Conservation (phyloP, 179 eudicot genomes). For the Kewa caespitosa region DNA sequence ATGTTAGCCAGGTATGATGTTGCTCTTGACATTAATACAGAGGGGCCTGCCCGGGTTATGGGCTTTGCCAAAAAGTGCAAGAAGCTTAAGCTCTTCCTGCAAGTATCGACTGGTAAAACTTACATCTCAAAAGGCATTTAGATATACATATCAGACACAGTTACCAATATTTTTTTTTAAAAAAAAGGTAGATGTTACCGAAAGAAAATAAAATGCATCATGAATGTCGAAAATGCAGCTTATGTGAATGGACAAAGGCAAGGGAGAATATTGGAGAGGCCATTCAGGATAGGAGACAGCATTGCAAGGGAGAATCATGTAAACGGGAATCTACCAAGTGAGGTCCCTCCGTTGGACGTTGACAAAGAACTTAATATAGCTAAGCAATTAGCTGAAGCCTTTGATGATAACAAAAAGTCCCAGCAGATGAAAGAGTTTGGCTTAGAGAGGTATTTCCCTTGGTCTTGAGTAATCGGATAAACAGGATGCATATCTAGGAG, state of each 20-base stretch:
- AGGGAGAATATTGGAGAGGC: conserved; percentile 87
- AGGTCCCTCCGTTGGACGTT: conserved; percentile 48
- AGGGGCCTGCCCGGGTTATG: conserved; percentile 67
- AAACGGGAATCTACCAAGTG: conserved; percentile 29
- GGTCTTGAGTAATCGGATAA: neutral
- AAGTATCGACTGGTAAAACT: conserved; percentile 70
- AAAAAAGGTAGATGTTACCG: neutral
- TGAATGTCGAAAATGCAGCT: conserved; percentile 45
- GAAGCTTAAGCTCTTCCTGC: conserved; percentile 63
- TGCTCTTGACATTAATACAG: conserved; percentile 63
- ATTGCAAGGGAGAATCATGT: conserved; percentile 53
- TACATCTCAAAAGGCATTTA: neutral
- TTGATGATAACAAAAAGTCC: conserved; percentile 39
- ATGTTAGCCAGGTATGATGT: conserved; percentile 60
- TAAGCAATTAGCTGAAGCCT: conserved; percentile 40
- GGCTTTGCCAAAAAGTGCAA: conserved; percentile 59
- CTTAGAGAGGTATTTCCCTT: conserved; percentile 47
- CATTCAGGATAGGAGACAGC: conserved; percentile 75
- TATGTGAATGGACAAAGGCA: conserved; percentile 97
- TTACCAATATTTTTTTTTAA: neutral
- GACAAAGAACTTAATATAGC: conserved; percentile 74
- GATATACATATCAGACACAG: no score
- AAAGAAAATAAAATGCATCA: neutral
- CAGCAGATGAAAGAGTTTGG: conserved; percentile 81
- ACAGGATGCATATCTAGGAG: neutral